Evolutionary conservation across 2,329 filamentous ascomycete genomes (phyloP).

Genomic region (Trichoderma polysporum): DNA sequence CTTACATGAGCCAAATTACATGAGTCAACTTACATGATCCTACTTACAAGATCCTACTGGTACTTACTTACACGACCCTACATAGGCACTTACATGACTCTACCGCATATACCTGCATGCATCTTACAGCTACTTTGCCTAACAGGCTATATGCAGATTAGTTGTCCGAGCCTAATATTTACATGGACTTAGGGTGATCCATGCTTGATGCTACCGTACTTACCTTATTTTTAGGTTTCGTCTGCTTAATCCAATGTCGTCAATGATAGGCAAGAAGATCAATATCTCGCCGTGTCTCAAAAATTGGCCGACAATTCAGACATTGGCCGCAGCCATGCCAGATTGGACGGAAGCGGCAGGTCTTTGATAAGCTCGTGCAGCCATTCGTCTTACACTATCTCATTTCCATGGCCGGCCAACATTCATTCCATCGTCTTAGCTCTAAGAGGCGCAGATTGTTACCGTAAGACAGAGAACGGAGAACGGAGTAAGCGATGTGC

Average conservation of each 20-base stretch:
- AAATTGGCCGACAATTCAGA: constrained; percentile 8
- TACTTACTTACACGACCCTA: no score
- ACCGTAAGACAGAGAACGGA: background rate
- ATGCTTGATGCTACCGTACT: background rate
- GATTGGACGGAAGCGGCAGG: background rate
- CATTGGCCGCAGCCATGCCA: background rate
- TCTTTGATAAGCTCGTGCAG: background rate
- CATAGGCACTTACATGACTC: no score
- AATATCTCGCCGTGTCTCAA: background rate
- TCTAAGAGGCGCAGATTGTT: background rate
- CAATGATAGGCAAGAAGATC: background rate
- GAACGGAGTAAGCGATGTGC: background rate
- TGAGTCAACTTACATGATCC: no score
- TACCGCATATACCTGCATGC: no score
- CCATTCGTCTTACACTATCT: background rate
- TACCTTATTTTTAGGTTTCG: background rate
- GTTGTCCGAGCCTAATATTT: background rate
- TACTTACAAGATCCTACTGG: no score
- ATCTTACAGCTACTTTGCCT: no score
- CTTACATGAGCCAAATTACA: no score
- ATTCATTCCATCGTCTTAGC: background rate
- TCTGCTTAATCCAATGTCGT: no score
- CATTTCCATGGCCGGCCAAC: background rate
- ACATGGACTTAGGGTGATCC: no score
- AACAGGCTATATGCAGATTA: background rate